Evolutionary conservation across 306 rosid genomes (phyloP), one percentile per base, ranked within the genome.

Genomic region (Hippophae tibetana): DNA sequence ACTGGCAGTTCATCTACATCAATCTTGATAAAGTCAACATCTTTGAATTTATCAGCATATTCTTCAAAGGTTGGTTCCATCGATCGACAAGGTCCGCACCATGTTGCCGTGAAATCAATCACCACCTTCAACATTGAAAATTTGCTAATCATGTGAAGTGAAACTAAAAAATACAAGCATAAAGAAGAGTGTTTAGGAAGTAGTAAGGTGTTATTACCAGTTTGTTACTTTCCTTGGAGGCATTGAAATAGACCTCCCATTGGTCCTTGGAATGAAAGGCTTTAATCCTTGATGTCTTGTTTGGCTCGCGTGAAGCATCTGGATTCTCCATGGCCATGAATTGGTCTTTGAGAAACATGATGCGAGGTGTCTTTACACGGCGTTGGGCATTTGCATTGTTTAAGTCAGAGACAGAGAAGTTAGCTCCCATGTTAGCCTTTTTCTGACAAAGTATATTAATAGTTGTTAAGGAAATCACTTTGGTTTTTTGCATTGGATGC

Each of bases 1-100:
- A 84, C 85, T 67, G 52, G 8, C 61, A 84, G 52, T 49, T 78
- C 81, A 42, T 84, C 84, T 11, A 78, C 90, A 65, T 84, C 92
- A 64, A 79, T 65, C 73, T 79, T 79, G 72, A 84, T 55, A 75
- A 81, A 84, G 61, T 84, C 79, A 7, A 79, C 85, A 48, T 81
- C 79, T 43, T 60, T 71, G 65, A 68, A 81, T 75, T 73, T 74
- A 60, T 68, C 73, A 31, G 38, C 38, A 31, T 31, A 31, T 31
- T 31, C 38, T 31, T 31, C 38, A 31, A 31, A 31, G 38, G 38
- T 31, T 31, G 38, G 38, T 2, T 31, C 38, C 38, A 31, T 31
- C 38, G 38, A 31, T 31, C 38, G 38, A 31, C 38, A 31, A 31
- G 38, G 38, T 31, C 38, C 38, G 38, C 38, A 31, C 87, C 92